These are phyloP conservation scores for Quercus engelmannii DNA, from an alignment of 306 rosid genomes.

Conservation along the genomic window DNA sequence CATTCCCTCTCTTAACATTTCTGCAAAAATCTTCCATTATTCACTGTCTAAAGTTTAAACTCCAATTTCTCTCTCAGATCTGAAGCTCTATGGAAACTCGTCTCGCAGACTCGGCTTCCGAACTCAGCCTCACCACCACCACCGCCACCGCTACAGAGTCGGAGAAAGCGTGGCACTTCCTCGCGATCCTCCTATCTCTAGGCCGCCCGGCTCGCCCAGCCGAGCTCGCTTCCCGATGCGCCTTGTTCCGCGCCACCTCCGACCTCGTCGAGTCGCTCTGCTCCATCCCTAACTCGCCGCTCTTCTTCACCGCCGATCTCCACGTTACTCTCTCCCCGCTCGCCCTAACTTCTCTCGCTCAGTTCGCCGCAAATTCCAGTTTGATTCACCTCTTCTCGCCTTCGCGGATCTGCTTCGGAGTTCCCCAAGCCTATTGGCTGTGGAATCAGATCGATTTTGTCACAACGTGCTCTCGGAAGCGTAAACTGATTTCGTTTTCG, in stretches of 20 bases:
- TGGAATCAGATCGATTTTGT: not conserved
- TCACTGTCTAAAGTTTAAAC: not conserved
- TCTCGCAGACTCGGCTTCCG: not conserved
- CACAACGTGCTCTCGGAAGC: slow-evolving; percentile 26
- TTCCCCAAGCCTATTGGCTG: not conserved
- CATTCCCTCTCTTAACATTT: not conserved
- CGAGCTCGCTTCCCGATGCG: slow-evolving; percentile 41
- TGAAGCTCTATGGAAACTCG: slow-evolving; percentile 24
- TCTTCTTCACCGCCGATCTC: slow-evolving; percentile 26
- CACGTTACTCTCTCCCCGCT: slow-evolving; percentile 27
- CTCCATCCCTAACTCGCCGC: slow-evolving; percentile 40
- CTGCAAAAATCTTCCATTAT: not conserved
- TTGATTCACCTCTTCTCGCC: not conserved
- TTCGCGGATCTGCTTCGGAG: not conserved
- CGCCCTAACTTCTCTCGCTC: slow-evolving; percentile 19
- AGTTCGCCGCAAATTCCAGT: slow-evolving; percentile 1
- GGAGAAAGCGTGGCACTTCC: slow-evolving; percentile 32
- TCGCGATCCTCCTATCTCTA: slow-evolving; percentile 29
- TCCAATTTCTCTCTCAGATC: not conserved
- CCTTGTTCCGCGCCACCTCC: slow-evolving; percentile 31
- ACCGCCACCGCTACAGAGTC: not conserved
- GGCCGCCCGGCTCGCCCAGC: slow-evolving; percentile 29
- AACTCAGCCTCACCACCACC: not conserved
- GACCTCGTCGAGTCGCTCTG: slow-evolving; percentile 26
- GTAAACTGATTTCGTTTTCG: slow-evolving; percentile 16